Evolutionary conservation across 2,329 filamentous ascomycete genomes (phyloP).

Genomic region (Pseudopithomyces maydicus): DNA sequence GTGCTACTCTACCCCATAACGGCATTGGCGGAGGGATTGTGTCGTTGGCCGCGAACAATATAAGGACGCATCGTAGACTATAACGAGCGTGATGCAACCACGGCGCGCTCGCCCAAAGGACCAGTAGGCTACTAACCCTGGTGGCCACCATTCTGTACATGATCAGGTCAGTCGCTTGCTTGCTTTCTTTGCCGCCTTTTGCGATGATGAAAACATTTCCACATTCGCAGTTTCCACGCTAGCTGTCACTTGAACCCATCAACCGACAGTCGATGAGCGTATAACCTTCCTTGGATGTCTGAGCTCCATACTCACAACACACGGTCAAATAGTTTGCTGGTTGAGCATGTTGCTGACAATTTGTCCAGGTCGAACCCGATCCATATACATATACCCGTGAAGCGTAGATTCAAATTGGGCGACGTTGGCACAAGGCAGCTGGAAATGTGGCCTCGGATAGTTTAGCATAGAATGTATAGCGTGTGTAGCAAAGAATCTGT

Average conservation of each 20-base stretch:
- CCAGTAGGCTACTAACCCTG: not conserved
- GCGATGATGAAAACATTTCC: slow-evolving; percentile 75
- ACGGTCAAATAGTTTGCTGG: slow-evolving; percentile 10
- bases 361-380: not conserved
- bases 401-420: not conserved
- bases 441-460: not conserved
- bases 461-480: not conserved
- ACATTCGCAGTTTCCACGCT: slow-evolving; percentile 91
- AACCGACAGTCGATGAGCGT: slow-evolving; percentile 68
- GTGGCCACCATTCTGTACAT: too few relatives aligned
- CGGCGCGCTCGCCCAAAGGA: too few relatives aligned
- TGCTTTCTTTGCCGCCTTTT: slow-evolving; percentile 23
- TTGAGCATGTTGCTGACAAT: slow-evolving; percentile 22
- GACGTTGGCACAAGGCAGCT: not conserved
- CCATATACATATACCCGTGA: not conserved
- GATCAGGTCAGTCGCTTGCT: slow-evolving; percentile 34
- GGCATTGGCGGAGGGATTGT: not conserved
- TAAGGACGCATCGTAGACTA: not conserved
- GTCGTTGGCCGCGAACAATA: not conserved
- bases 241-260: slow-evolving; percentile 70
- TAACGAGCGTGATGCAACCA: not conserved
- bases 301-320: slow-evolving; percentile 44
- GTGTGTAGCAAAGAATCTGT: too few relatives aligned
- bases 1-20: not conserved
- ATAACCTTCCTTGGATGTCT: slow-evolving; percentile 78